Evolutionary conservation across 2,329 filamentous ascomycete species (phyloP).

Genomic region (Paecilomyces formosus): DNA sequence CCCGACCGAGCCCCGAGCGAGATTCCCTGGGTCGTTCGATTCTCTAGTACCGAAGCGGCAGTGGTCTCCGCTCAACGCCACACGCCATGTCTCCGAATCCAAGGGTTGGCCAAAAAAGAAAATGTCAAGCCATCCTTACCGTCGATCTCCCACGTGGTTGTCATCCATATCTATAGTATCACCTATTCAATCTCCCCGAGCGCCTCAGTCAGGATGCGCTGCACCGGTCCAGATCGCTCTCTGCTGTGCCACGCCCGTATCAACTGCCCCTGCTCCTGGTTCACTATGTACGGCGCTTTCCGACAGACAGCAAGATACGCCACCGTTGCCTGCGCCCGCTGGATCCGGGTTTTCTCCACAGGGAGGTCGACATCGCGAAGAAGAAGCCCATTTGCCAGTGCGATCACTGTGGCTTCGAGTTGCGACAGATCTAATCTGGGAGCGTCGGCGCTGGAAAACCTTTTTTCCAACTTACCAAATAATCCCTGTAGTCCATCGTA

Average conservation of each 20-base stretch:
- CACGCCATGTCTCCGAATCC: neutral
- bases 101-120: neutral
- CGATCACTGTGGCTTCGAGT: slow-evolving; percentile 18
- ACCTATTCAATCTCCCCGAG: slow-evolving; percentile 9
- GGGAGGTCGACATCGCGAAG: slow-evolving; percentile 25
- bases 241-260: slow-evolving; percentile 27
- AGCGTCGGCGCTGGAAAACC: slow-evolving; percentile 10
- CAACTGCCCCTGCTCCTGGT: slow-evolving; percentile 12
- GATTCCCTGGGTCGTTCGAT: neutral
- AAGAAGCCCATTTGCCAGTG: slow-evolving; percentile 22
- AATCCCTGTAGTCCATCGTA: slow-evolving; percentile 28
- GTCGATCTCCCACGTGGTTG: slow-evolving; percentile 11
- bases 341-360: slow-evolving; percentile 29
- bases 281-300: slow-evolving; percentile 12
- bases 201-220: slow-evolving; percentile 25
- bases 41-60: neutral
- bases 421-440: slow-evolving; percentile 13
- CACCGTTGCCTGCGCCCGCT: slow-evolving; percentile 28
- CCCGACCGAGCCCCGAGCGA: neutral
- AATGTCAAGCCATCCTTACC: slow-evolving; percentile 1
- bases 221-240: slow-evolving; percentile 33
- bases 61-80: neutral
- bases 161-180: neutral
- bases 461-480: slow-evolving; percentile 21
- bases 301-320: slow-evolving; percentile 23